Evolutionary conservation across 1,284 basidiomycete genomes (phyloP).

Genomic region (Schizophyllum commune): DNA sequence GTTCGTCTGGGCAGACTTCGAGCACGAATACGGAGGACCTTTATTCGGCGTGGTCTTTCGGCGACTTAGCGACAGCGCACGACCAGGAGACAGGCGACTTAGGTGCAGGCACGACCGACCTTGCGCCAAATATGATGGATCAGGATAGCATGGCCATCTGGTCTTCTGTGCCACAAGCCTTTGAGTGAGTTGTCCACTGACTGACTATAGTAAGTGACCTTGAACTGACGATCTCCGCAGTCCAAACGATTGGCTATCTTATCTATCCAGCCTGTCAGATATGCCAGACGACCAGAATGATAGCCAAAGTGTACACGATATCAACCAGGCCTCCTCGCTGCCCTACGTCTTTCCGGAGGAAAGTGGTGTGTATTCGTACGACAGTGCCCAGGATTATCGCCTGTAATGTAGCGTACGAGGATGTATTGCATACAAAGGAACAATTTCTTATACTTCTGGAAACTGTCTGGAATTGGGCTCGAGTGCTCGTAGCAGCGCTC

Average conservation of each 20-base stretch:
- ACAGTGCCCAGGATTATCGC: too few relatives aligned
- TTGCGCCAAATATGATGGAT: background rate
- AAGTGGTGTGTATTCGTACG: too few relatives aligned
- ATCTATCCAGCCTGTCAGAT: background rate
- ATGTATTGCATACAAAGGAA: too few relatives aligned
- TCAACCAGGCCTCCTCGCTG: background rate
- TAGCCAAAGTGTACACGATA: background rate
- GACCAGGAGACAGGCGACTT: background rate
- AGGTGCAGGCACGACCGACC: background rate
- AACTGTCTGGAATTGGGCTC: background rate
- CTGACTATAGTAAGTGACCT: background rate
- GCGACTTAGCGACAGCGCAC: background rate
- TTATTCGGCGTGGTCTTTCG: background rate
- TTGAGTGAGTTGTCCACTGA: slow-evolving; percentile 12
- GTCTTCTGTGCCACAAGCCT: slow-evolving; percentile 7
- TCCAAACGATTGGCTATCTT: background rate
- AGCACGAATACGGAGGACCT: too few relatives aligned
- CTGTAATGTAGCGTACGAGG: too few relatives aligned
- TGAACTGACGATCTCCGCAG: background rate
- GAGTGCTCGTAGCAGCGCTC: background rate
- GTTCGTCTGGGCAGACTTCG: too few relatives aligned
- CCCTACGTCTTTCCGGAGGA: too few relatives aligned
- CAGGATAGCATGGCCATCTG: slow-evolving; percentile 9
- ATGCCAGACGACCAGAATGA: background rate
- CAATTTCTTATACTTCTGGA: too few relatives aligned